Base-by-base conservation (phyloP, 2,329 filamentous ascomycete genomes). In the Ophiostoma populinum region DNA sequence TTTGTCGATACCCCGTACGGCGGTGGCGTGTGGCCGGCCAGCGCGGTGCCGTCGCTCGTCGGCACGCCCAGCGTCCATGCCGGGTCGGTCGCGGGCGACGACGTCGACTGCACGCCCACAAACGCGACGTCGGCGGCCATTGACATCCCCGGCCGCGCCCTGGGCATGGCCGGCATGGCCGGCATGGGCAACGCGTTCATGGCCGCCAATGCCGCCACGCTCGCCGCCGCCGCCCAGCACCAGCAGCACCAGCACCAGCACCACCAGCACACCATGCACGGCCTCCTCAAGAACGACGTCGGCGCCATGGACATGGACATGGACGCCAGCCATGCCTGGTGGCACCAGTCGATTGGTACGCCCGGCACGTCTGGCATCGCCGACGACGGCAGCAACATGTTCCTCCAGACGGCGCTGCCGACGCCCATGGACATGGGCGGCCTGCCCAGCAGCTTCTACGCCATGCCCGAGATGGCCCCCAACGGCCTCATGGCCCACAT, bases 401-500 rank as follows among this genome's bases (percentile, higher is more conserved):
- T 30, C 10, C 20, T 35, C 7, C 25, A 33, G 19, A 35, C 37
- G 10, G n/a, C 18, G n/a, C 32, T 21, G 18, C n/a, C 28, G 31
- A 24, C 30, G 32, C n/a, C 28, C 33, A 24, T 32, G 32, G 20
- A 45, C 25, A 37, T 35, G 32, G 37, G 37, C 19, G 31, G 31
- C 24, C 17, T 18, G 17, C 28, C 28, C n/a, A 24, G 29, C 24
- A 20, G 27, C 21, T 17, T 13, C 40, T 37, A 22, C 22, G n/a
- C 17, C 27, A 32, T 36, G 34, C 34, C 35, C 7, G 52, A 52
- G 22, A 40, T 58, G 36, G 47, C 53, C 29, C 36, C 35, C 25
- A 31, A 43, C 13, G 62, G 62, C 2, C 58, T 69, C 39, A 63
- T 66, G 60, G 64, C 70, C 39, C 61, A 68, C 44, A 65, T 67